phyloP scores from a whole-genome alignment of 2,329 filamentous ascomycete genomes.

The Penicillium capsulatum region DNA sequence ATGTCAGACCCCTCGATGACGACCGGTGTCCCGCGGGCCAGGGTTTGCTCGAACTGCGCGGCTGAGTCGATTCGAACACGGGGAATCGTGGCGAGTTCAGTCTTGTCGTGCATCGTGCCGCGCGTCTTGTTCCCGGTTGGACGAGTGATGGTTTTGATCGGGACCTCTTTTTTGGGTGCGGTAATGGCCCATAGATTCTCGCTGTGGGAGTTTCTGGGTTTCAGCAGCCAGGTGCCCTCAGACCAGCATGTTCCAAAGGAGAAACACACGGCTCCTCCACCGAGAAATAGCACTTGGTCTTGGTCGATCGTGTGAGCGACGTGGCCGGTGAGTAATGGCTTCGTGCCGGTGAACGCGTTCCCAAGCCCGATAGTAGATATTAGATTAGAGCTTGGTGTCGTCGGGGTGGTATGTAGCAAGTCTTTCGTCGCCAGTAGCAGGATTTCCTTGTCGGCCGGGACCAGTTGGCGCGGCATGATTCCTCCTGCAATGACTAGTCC shows the following conservation, averaged over 20 bases:
- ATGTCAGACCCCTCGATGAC: constrained; percentile 64
- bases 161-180: constrained; percentile 10
- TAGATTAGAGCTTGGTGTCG: constrained; percentile 20
- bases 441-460: constrained; percentile 52
- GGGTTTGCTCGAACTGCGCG: constrained; percentile 57
- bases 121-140: not conserved
- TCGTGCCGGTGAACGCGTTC: constrained; percentile 32
- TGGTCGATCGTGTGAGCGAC: constrained; percentile 50
- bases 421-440: constrained; percentile 35
- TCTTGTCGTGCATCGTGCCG: not conserved
- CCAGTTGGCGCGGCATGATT: constrained; percentile 37
- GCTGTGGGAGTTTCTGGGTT: constrained; percentile 23
- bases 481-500: constrained; percentile 53
- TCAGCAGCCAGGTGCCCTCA: constrained; percentile 52
- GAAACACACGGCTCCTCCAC: constrained; percentile 84
- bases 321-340: constrained; percentile 69
- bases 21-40: constrained; percentile 57
- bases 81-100: constrained; percentile 40
- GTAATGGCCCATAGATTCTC: constrained; percentile 32
- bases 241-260: constrained; percentile 89
- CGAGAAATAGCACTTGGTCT: constrained; percentile 59
- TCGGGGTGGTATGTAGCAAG: constrained; percentile 18
- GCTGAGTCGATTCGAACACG: constrained; percentile 51
- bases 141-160: not conserved
- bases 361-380: constrained; percentile 28